Percentiles rank a stretch among this genome's conserved stretches.
Evolutionary conservation across 1,284 basidiomycete species (phyloP).

Genomic region (Coniferiporia weirii): DNA sequence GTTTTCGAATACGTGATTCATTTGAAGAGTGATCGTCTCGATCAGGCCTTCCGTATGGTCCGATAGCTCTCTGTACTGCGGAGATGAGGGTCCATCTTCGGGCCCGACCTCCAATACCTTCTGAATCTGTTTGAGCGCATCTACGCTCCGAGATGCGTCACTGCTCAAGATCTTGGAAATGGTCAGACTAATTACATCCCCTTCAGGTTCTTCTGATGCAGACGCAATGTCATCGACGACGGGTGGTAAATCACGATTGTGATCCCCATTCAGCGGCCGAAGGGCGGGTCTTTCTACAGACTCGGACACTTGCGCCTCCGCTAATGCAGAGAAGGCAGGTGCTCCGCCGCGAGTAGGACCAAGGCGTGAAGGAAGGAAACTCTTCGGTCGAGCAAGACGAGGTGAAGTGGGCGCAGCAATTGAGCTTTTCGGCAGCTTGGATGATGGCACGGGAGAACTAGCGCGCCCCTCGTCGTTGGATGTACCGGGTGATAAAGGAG

Average conservation of each 20-base stretch:
- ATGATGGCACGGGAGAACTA: slow-evolving; percentile 40
- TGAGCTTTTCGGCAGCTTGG: slow-evolving; percentile 24
- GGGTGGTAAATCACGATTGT: slow-evolving; percentile 19
- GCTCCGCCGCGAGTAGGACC: slow-evolving; percentile 49
- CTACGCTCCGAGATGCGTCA: slow-evolving; percentile 83
- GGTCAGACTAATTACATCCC: slow-evolving; percentile 65
- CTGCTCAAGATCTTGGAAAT: slow-evolving; percentile 83
- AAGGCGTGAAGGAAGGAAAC: slow-evolving; percentile 64
- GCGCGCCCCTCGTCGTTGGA: slow-evolving; percentile 35
- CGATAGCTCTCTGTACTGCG: slow-evolving; percentile 71
- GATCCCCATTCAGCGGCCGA: slow-evolving; percentile 23
- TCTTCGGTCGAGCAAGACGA: slow-evolving; percentile 51
- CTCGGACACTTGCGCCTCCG: slow-evolving; percentile 10
- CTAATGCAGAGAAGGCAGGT: slow-evolving; percentile 25
- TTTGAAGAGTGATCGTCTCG: slow-evolving; percentile 83
- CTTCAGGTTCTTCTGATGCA: slow-evolving; percentile 21
- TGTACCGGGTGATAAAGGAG: slow-evolving; percentile 48
- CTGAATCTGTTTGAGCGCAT: slow-evolving; percentile 89
- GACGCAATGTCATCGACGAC: slow-evolving; percentile 25
- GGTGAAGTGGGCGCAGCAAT: slow-evolving; percentile 37
- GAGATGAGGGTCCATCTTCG: slow-evolving; percentile 61
- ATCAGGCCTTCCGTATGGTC: slow-evolving; percentile 84
- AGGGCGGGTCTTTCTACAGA: slow-evolving; percentile 10
- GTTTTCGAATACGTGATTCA: slow-evolving; percentile 83
- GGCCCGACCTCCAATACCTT: slow-evolving; percentile 71